Conservation (phyloP, 495 filamentous ascomycete genomes). For the Aspergillus sclerotiicarbonarius region DNA sequence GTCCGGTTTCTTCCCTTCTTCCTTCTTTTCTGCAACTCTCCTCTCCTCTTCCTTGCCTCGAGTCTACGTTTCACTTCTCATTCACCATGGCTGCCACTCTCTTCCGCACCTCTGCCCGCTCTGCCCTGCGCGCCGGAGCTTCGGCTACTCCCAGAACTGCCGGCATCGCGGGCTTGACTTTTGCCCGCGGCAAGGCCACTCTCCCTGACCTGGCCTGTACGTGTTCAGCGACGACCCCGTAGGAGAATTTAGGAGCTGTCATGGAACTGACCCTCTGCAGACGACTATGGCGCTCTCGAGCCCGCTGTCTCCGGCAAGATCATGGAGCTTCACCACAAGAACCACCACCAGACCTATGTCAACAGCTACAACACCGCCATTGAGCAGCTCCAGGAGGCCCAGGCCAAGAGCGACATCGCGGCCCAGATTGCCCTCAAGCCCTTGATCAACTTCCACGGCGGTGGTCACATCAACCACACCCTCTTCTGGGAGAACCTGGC, state of each 20-base stretch:
- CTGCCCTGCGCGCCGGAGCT: constrained; percentile 53
- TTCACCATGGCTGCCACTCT: constrained; percentile 56
- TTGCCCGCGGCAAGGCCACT: constrained; percentile 83
- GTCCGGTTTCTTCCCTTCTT: not conserved
- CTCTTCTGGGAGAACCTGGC: constrained; percentile 94
- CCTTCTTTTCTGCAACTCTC: not conserved
- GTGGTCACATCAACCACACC: constrained; percentile 88
- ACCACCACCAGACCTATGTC: constrained; percentile 72
- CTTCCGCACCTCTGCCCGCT: constrained; percentile 52
- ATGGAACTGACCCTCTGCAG: constrained; percentile 37
- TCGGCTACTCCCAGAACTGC: constrained; percentile 50
- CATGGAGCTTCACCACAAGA: constrained; percentile 85
- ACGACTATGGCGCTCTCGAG: constrained; percentile 90
- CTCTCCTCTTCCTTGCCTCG: constrained; percentile 9
- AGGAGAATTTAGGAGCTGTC: not conserved
- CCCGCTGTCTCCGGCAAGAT: constrained; percentile 94
- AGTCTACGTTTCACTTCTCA: constrained; percentile 6
- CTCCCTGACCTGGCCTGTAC: constrained; percentile 92
- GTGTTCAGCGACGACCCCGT: constrained; percentile 23
- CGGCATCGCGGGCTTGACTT: constrained; percentile 66
- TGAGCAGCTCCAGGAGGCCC: constrained; percentile 59
- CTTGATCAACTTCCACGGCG: constrained; percentile 94
- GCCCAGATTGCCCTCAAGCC: constrained; percentile 80
- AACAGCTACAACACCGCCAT: constrained; percentile 60
- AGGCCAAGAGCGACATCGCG: constrained; percentile 50